phyloP scores from a whole-genome alignment of 495 filamentous ascomycete species.

The Aspergillus campestris region DNA sequence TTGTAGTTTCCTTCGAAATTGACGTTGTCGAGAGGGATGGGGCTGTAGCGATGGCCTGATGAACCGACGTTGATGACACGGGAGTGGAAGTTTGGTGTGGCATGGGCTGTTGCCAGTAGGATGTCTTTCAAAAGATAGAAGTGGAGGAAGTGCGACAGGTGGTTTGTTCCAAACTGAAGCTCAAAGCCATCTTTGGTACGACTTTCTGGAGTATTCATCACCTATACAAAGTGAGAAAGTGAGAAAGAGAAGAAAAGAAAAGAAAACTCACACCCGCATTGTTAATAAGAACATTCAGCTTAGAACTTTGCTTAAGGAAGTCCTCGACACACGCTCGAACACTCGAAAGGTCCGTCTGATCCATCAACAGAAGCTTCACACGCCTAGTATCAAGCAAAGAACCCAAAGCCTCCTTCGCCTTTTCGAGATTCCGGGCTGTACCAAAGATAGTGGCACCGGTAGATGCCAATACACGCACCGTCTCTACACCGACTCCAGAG shows the following conservation, averaged over 20 bases:
- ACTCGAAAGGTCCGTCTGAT: conserved; percentile 35
- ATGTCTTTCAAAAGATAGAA: conserved; percentile 35
- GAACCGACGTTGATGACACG: conserved; percentile 36
- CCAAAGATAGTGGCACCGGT: conserved; percentile 41
- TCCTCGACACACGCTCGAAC: conserved; percentile 36
- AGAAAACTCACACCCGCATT: background rate
- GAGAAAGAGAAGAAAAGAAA: background rate
- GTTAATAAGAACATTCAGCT: conserved; percentile 16
- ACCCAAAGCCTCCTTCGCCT: conserved; percentile 24
- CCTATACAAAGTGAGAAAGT: background rate
- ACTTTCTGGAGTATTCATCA: conserved; percentile 13
- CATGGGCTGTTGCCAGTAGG: too few species aligned
- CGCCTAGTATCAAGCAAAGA: conserved; percentile 17
- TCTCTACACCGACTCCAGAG: conserved; percentile 46
- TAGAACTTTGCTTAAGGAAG: conserved; percentile 21
- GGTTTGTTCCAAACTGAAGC: conserved; percentile 40
- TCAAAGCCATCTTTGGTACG: conserved; percentile 6
- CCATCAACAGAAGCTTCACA: conserved; percentile 30
- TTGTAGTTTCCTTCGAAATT: conserved; percentile 30
- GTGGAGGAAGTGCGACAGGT: conserved; percentile 43
- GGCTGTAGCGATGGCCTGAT: conserved; percentile 22
- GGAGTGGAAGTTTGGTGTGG: conserved; percentile 30
- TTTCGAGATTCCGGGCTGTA: conserved; percentile 39
- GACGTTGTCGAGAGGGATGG: conserved; percentile 21
- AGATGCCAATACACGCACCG: conserved; percentile 35